These are phyloP conservation scores for Penium margaritaceum DNA, from an alignment of 139 green algal genomes.

Conservation along the genomic window DNA sequence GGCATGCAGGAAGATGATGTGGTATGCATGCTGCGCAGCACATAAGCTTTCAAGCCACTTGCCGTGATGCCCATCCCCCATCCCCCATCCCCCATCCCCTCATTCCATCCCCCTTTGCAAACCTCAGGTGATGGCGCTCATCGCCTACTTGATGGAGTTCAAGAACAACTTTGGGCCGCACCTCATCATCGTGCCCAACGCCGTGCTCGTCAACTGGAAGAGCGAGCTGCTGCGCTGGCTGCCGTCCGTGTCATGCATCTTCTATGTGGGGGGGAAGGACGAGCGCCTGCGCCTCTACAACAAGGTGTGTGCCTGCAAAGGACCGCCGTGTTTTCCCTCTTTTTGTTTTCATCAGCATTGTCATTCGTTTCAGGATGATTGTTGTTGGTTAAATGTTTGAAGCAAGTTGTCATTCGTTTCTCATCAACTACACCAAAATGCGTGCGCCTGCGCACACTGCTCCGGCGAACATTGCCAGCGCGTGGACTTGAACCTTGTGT, in stretches of 20 bases:
- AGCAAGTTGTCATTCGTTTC: too few species aligned
- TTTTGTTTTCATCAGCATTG: too few species aligned
- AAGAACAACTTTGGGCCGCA: slow-evolving; percentile 87
- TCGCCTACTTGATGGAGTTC: slow-evolving; percentile 88
- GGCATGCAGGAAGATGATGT: too few species aligned
- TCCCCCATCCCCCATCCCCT: neutral
- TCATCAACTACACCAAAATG: too few species aligned
- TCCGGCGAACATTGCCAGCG: too few species aligned
- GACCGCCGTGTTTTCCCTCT: too few species aligned
- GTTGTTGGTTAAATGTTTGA: too few species aligned
- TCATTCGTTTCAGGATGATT: too few species aligned
- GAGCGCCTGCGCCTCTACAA: slow-evolving; percentile 35
- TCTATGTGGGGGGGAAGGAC: slow-evolving; percentile 62
- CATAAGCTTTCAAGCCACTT: too few species aligned
- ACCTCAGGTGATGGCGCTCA: slow-evolving; percentile 81
- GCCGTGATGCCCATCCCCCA: neutral
- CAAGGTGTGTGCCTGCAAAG: slow-evolving; percentile 18
- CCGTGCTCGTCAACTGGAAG: slow-evolving; percentile 96
- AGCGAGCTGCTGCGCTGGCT: slow-evolving; percentile 83
- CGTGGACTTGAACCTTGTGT: too few species aligned
- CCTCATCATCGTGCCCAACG: slow-evolving; percentile 96
- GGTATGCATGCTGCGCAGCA: too few species aligned
- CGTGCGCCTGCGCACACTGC: too few species aligned
- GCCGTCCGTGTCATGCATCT: slow-evolving; percentile 61
- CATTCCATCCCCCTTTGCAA: neutral